Conservation (phyloP, 345 rosid genomes). For the Toxicodendron radicans region DNA sequence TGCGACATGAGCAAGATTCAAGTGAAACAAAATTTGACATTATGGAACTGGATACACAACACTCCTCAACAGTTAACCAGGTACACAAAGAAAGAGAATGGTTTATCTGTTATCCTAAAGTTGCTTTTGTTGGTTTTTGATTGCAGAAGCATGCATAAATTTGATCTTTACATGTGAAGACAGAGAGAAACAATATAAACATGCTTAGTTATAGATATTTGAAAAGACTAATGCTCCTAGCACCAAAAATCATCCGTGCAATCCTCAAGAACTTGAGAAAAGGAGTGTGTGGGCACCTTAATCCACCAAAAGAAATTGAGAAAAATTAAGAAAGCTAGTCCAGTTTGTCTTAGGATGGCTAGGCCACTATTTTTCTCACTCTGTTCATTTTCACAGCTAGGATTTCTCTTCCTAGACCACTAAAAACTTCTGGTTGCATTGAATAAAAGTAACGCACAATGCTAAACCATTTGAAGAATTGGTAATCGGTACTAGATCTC, state of each 20-base stretch:
- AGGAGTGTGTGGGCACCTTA: background rate
- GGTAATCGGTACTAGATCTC: background rate
- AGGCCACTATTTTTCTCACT: background rate
- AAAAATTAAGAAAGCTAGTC: background rate
- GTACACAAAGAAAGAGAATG: conserved; percentile 14
- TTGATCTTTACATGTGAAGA: background rate
- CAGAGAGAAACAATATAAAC: too few species aligned
- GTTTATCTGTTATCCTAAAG: background rate
- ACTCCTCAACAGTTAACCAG: conserved; percentile 43
- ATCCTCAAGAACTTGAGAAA: background rate
- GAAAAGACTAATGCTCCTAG: background rate
- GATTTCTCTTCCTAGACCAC: background rate
- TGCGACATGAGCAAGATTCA: conserved; percentile 41
- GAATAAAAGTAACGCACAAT: too few species aligned
- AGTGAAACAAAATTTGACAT: conserved; percentile 53
- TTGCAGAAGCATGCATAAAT: background rate
- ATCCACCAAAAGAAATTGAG: background rate
- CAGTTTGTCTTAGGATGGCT: background rate
- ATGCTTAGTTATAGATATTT: too few species aligned
- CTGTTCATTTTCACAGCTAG: background rate
- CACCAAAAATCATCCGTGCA: background rate
- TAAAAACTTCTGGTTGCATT: background rate
- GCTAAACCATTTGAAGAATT: background rate
- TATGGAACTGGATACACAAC: conserved; percentile 38
- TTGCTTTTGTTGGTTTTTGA: background rate